A percentile compares a stretch with the other conserved stretches of the same genome.
phyloP scores from a whole-genome alignment of 2,329 filamentous ascomycete genomes.

The Colletotrichum costaricense region DNA sequence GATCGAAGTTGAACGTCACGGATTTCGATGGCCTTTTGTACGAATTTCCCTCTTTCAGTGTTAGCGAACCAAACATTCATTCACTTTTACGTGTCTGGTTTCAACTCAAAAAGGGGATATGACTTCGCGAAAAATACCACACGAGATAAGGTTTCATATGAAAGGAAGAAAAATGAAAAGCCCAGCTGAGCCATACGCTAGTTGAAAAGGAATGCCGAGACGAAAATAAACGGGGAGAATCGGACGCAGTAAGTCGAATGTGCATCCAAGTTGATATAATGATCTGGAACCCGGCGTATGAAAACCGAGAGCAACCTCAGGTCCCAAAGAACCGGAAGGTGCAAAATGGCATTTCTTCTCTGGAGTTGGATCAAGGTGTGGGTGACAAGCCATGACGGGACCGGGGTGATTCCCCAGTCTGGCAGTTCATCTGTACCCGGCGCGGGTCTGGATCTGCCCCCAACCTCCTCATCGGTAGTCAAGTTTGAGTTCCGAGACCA shows the following conservation, averaged over 20 bases:
- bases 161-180: not conserved
- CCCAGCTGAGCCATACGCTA: not conserved
- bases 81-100: no score
- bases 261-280: not conserved
- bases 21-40: no score
- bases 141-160: not conserved
- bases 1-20: no score
- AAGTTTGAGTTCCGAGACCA: conserved; percentile 35
- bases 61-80: no score
- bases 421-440: conserved; percentile 18
- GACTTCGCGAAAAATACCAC: no score
- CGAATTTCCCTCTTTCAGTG: no score
- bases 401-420: conserved; percentile 4
- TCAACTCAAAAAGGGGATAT: no score
- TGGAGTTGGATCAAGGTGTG: conserved; percentile 17
- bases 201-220: not conserved
- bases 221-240: conserved; percentile 23
- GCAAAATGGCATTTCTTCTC: not conserved
- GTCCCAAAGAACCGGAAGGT: conserved; percentile 1
- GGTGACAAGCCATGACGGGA: not conserved
- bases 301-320: not conserved
- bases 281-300: not conserved
- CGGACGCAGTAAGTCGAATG: not conserved
- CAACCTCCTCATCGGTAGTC: conserved; percentile 35
- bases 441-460: conserved; percentile 17